A percentile compares a stretch with the other conserved stretches of the same genome.
phyloP scores from a whole-genome alignment of 2,329 filamentous ascomycete genomes.

The Leptographium procerum region DNA sequence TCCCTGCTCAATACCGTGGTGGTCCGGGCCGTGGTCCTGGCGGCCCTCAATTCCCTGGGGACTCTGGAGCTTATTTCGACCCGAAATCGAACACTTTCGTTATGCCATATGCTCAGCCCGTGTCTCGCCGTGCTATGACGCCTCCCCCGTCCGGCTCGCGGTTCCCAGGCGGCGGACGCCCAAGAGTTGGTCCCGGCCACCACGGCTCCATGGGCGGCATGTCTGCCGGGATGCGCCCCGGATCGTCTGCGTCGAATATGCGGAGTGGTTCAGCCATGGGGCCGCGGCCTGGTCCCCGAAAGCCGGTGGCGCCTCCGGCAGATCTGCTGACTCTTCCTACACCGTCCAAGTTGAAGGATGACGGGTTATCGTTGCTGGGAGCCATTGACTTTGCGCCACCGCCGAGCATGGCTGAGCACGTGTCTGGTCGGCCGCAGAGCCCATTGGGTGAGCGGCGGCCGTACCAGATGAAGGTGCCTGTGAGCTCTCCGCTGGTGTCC shows the following conservation, averaged over 20 bases:
- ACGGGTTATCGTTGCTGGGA: conserved; percentile 56
- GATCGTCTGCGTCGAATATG: conserved; percentile 19
- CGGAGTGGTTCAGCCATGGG: conserved; percentile 34
- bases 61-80: conserved; percentile 52
- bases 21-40: conserved; percentile 1
- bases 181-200: conserved; percentile 23
- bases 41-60: conserved; percentile 53
- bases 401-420: conserved; percentile 51
- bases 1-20: conserved; percentile 4
- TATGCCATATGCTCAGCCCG: conserved; percentile 73
- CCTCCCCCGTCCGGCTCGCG: conserved; percentile 58
- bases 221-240: conserved; percentile 24
- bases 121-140: conserved; percentile 88
- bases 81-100: conserved; percentile 60
- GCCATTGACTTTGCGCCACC: conserved; percentile 84
- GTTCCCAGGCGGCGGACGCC: conserved; percentile 21
- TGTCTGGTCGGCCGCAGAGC: conserved; percentile 56
- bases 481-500: conserved; percentile 67
- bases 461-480: conserved; percentile 62
- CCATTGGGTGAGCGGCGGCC: conserved; percentile 54
- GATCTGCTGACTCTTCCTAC: conserved; percentile 70
- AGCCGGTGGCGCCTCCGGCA: conserved; percentile 56
- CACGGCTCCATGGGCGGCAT: conserved; percentile 38
- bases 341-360: conserved; percentile 73
- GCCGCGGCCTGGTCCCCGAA: conserved; percentile 14